A percentile compares a stretch with the other conserved stretches of the same genome.
Evolutionary conservation across 2,329 filamentous ascomycete genomes (phyloP).

Genomic region (Xylaria sp.): DNA sequence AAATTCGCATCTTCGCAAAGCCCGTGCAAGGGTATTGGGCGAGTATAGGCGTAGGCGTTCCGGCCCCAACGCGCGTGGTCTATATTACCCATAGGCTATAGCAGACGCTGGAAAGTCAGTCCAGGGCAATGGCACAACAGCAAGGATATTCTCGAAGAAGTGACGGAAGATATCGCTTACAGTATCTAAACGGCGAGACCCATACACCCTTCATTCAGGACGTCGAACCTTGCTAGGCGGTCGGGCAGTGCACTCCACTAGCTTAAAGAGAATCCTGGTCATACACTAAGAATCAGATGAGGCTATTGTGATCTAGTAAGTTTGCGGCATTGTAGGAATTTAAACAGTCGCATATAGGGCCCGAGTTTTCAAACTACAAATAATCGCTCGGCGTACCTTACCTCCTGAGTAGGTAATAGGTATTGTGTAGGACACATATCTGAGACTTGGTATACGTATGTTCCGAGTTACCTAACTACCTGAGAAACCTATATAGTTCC

Average conservation of each 20-base stretch:
- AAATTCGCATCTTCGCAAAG: neutral
- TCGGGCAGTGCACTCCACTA: neutral
- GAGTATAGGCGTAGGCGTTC: neutral
- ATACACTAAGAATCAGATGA: conserved; percentile 13
- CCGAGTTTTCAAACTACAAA: neutral
- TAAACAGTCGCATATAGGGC: neutral
- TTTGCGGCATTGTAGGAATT: neutral
- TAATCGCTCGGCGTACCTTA: neutral
- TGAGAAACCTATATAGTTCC: neutral
- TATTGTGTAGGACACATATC: neutral
- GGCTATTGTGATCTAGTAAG: neutral
- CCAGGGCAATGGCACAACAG: neutral
- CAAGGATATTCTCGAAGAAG: neutral
- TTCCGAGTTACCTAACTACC: neutral
- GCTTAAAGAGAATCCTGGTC: conserved; percentile 8
- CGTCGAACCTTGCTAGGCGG: neutral
- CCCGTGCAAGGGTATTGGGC: neutral
- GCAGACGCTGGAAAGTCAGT: conserved; percentile 4
- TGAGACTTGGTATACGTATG: neutral
- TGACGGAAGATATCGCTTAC: conserved; percentile 5
- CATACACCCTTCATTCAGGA: neutral
- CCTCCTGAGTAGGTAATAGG: no score
- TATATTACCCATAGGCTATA: no score
- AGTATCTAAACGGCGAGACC: neutral
- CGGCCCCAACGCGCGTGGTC: neutral